Evolutionary conservation across 2,329 filamentous ascomycete genomes (phyloP), one percentile per base, ranked within the genome.

Genomic region (Tolypocladium sp.): DNA sequence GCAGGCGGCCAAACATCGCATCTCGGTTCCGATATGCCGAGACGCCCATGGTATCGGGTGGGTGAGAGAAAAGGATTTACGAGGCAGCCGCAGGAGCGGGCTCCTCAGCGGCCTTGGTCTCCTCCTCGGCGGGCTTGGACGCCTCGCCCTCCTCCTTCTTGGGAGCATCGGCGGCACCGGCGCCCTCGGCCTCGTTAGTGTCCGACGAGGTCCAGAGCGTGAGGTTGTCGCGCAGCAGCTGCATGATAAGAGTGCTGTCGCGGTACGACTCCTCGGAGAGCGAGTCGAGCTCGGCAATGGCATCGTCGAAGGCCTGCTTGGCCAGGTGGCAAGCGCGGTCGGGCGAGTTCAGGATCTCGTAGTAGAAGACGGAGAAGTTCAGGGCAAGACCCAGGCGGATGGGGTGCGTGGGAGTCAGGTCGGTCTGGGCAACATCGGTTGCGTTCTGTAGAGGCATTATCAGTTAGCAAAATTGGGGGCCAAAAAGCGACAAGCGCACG

Each of bases 331-430:
- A 97, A 73, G 93, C 93, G 74, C 90, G 91, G 79, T 97, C 92
- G 72, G 92, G 93, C 41, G 92, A 95, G 88, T 97, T 97, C 74
- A 97, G 83, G 76, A 97, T 97, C 85, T 97, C 94, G 79, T 97
- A 96, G 87, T 96, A 96, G 84, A 97, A 97, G 72, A 97, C 93
- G 65, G 92, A 97, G 87, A 97, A 97, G 89, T 97, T 97, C 69
- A 97, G 87, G 68, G 93, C 93, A 72, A 97, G 89, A 77, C 93
- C 93, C 66, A 97, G 91, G 72, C 93, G 92, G 82, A 97, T 97
- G 70, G 93, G 93, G 84, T 97, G 93, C 63, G 94, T 97, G 64
- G 93, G 93, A 64, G 93, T 93, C 69, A 97, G 88, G 79, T 97
- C 93, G 67, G 91, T 96, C 84, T 97, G 93, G 69, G 94, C 94